phyloP scores from a whole-genome alignment of 768 basidiomycete genomes.

The Boletus tylopilopsis region DNA sequence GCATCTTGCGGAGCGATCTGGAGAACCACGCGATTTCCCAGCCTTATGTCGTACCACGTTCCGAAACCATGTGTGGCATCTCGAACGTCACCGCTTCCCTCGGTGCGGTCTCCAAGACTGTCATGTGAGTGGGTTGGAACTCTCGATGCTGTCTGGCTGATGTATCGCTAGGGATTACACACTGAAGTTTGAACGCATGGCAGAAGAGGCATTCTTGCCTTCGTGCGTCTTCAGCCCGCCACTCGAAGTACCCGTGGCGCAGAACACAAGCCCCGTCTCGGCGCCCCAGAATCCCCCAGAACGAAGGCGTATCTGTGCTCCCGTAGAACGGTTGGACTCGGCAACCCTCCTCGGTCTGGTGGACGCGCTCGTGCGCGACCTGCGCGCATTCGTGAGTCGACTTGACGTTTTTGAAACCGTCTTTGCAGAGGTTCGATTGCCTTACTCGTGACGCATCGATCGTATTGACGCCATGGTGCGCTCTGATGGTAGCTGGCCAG shows the following conservation, averaged over 20 bases:
- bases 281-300: neutral
- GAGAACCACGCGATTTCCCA: neutral
- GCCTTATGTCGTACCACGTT: neutral
- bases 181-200: neutral
- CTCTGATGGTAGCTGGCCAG: slow-evolving; percentile 15
- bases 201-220: slow-evolving; percentile 3
- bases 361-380: slow-evolving; percentile 4
- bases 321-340: neutral
- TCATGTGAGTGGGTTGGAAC: neutral
- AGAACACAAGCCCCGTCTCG: neutral
- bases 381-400: slow-evolving; percentile 6
- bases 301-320: neutral
- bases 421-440: slow-evolving; percentile 12
- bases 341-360: neutral
- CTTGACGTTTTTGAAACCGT: slow-evolving; percentile 8
- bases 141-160: neutral
- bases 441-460: too few relatives aligned
- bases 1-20: neutral
- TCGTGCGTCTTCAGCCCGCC: neutral
- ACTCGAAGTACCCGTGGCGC: neutral
- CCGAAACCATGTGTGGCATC: neutral
- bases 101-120: slow-evolving; percentile 2
- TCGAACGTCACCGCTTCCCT: slow-evolving; percentile 3
- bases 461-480: neutral
- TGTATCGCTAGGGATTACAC: slow-evolving; percentile 5